Evolutionary conservation across 2,329 filamentous ascomycete species (phyloP).

Genomic region (Nectriaceae sp.): DNA sequence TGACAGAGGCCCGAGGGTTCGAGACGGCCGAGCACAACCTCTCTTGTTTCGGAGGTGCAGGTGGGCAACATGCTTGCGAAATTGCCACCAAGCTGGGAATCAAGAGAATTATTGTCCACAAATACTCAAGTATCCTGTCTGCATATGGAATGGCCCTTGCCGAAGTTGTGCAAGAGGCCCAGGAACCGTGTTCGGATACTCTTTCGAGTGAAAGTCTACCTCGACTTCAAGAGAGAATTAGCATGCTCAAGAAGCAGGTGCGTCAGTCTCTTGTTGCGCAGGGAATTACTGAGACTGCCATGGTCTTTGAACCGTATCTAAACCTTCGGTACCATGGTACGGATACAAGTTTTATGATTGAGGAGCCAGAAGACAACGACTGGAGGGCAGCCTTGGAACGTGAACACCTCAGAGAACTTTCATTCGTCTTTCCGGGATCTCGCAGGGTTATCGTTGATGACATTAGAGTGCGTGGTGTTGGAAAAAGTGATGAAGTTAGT

Average conservation of each 20-base stretch:
- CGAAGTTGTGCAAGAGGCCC: constrained; percentile 38
- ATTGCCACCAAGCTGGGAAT: constrained; percentile 44
- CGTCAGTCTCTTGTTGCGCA: constrained; percentile 24
- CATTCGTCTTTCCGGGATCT: constrained; percentile 32
- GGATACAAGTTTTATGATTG: constrained; percentile 43
- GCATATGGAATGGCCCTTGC: constrained; percentile 45
- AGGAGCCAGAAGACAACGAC: constrained; percentile 35
- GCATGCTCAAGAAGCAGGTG: background rate
- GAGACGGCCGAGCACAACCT: constrained; percentile 32
- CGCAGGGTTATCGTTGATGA: constrained; percentile 42
- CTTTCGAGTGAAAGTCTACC: constrained; percentile 5
- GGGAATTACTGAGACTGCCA: constrained; percentile 38
- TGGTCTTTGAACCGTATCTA: constrained; percentile 43
- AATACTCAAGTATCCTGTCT: constrained; percentile 42
- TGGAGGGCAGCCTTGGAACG: constrained; percentile 33
- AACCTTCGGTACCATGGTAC: constrained; percentile 52
- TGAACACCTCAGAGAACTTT: constrained; percentile 40
- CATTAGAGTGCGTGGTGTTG: constrained; percentile 41
- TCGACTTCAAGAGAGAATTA: background rate
- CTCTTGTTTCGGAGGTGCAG: constrained; percentile 64
- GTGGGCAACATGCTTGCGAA: constrained; percentile 59
- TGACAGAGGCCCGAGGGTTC: constrained; percentile 59
- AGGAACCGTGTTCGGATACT: constrained; percentile 32
- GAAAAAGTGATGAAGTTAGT: constrained; percentile 1
- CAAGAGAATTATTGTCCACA: constrained; percentile 40